These are phyloP conservation scores for Diutina catenulata DNA, from an alignment of 1,139 yeast genomes.

Conservation along the genomic window DNA sequence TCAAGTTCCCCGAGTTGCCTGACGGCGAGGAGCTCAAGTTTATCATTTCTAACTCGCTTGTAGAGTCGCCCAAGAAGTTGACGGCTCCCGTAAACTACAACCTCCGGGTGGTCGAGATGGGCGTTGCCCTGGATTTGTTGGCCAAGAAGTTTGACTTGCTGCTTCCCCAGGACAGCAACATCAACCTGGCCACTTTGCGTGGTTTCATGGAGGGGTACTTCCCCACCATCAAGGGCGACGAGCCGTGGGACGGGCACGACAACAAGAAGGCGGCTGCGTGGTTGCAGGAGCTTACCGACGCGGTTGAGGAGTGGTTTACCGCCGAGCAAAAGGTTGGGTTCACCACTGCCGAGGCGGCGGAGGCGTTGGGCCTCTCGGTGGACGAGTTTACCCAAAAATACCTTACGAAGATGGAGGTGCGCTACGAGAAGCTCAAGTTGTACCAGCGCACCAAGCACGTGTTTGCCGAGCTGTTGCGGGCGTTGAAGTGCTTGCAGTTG, in stretches of 20 bases:
- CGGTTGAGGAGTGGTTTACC: conserved; percentile 26
- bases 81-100: conserved; percentile 64
- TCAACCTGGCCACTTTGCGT: conserved; percentile 51
- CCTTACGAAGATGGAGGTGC: conserved; percentile 44
- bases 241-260: conserved; percentile 36
- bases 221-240: conserved; percentile 18
- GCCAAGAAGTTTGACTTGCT: conserved; percentile 35
- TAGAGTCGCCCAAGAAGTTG: conserved; percentile 53
- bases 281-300: conserved; percentile 26
- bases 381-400: conserved; percentile 35
- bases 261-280: conserved; percentile 32
- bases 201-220: conserved; percentile 49
- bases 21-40: conserved; percentile 31
- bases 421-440: conserved; percentile 41
- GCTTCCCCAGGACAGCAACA: conserved; percentile 41
- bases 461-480: conserved; percentile 51
- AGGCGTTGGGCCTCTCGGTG: conserved; percentile 26
- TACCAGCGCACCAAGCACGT: conserved; percentile 55
- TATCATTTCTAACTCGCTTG: conserved; percentile 53
- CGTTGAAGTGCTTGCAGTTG: conserved; percentile 36
- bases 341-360: conserved; percentile 38
- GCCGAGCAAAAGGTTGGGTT: conserved; percentile 32
- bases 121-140: conserved; percentile 48
- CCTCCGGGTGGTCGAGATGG: conserved; percentile 59
- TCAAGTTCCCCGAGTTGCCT: conserved; percentile 38